phyloP scores from a whole-genome alignment of 2,329 filamentous ascomycete genomes.

The Epichloe scottii region DNA sequence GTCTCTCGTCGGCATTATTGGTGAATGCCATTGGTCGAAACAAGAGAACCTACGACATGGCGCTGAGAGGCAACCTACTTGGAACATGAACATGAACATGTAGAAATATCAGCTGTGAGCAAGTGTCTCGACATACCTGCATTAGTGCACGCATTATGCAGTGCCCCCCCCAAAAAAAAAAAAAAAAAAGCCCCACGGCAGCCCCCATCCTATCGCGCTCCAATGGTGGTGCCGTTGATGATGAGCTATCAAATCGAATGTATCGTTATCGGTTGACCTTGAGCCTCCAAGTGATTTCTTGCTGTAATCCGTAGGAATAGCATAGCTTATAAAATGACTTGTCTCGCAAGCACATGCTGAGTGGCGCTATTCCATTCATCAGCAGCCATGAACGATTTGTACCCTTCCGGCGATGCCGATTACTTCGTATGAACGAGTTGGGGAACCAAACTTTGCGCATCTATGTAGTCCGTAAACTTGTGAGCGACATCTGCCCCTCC shows the following conservation, averaged over 20 bases:
- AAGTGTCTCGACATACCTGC: slow-evolving; percentile 6
- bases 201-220: not conserved
- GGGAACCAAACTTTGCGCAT: too few relatives aligned
- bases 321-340: not conserved
- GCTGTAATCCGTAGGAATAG: not conserved
- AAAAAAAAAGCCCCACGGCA: not conserved
- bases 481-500: too few relatives aligned
- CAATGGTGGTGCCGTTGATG: not conserved
- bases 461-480: too few relatives aligned
- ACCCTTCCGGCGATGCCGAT: not conserved
- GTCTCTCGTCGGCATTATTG: not conserved
- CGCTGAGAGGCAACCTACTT: not conserved
- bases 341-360: not conserved
- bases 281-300: not conserved
- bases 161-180: not conserved
- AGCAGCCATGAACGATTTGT: not conserved
- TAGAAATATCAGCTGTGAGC: not conserved
- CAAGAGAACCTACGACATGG: not conserved
- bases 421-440: not conserved
- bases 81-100: not conserved
- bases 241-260: not conserved
- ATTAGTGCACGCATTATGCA: slow-evolving; percentile 3
- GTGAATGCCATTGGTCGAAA: not conserved
- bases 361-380: not conserved
- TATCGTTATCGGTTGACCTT: not conserved